A percentile compares a stretch with the other conserved stretches of the same genome.
These are phyloP conservation scores for Colletotrichum sojae DNA, from an alignment of 2,329 filamentous ascomycete genomes.

Conservation along the genomic window DNA sequence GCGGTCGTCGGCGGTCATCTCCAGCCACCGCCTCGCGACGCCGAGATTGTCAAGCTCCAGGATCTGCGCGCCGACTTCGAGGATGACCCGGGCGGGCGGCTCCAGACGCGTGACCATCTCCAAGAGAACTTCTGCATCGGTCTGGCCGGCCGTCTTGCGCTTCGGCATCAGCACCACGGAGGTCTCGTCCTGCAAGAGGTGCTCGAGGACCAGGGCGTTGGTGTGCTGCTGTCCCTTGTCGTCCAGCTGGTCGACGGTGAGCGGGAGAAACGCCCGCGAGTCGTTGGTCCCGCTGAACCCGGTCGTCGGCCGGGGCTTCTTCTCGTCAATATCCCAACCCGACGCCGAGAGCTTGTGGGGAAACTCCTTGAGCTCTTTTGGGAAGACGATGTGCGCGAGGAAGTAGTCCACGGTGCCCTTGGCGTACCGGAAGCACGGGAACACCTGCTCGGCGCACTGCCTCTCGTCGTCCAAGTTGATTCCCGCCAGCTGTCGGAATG, in stretches of 20 bases:
- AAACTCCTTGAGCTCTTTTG: conserved; percentile 74
- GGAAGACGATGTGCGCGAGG: conserved; percentile 70
- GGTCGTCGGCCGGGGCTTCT: conserved; percentile 64
- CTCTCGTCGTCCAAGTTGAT: conserved; percentile 72
- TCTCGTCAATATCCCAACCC: conserved; percentile 74
- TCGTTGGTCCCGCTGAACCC: conserved; percentile 83
- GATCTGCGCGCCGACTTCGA: conserved; percentile 81
- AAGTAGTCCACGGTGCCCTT: conserved; percentile 75
- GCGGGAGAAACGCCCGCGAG: conserved; percentile 69
- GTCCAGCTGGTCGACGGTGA: conserved; percentile 69
- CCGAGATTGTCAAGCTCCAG: conserved; percentile 72
- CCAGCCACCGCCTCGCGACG: conserved; percentile 70
- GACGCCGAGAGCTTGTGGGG: conserved; percentile 74
- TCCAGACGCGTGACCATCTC: conserved; percentile 55
- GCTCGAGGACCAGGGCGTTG: conserved; percentile 75
- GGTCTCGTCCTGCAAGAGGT: conserved; percentile 70
- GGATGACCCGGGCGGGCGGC: conserved; percentile 67
- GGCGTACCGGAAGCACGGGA: conserved; percentile 64
- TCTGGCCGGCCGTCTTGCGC: conserved; percentile 27
- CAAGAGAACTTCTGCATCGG: conserved; percentile 61
- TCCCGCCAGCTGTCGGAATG: conserved; percentile 59
- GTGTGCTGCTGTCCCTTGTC: conserved; percentile 71
- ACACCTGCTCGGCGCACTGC: conserved; percentile 65
- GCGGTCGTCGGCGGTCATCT: conserved; percentile 29
- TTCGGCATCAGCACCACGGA: conserved; percentile 49